A percentile compares a stretch with the other conserved stretches of the same genome.
phyloP scores from a whole-genome alignment of 768 basidiomycete genomes.

The Phlebiopsis flavidoalba region DNA sequence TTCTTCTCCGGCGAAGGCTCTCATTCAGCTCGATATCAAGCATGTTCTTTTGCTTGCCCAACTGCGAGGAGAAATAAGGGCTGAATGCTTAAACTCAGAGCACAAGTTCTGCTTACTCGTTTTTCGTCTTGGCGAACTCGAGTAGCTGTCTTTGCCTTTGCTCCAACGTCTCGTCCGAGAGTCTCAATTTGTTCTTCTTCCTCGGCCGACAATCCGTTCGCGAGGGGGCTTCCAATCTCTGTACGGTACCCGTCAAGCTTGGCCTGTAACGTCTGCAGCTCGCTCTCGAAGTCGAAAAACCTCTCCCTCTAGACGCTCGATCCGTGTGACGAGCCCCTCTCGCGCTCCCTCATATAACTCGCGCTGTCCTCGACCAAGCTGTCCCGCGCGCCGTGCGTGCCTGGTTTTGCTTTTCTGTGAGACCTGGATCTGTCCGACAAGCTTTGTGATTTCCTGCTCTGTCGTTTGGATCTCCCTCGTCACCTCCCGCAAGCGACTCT shows the following conservation, averaged over 20 bases:
- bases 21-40: constrained; percentile 94
- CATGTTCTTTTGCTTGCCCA: constrained; percentile 63
- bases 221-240: constrained; percentile 74
- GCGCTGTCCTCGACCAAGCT: constrained; percentile 58
- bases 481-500: constrained; percentile 63
- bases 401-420: constrained; percentile 66
- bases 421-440: constrained; percentile 70
- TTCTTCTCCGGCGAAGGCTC: constrained; percentile 70
- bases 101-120: constrained; percentile 50
- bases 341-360: constrained; percentile 60
- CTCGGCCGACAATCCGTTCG: constrained; percentile 63
- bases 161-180: constrained; percentile 75
- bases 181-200: constrained; percentile 64
- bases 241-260: constrained; percentile 59
- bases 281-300: constrained; percentile 68
- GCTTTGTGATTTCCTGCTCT: constrained; percentile 83
- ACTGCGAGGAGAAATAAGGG: not conserved
- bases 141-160: constrained; percentile 63
- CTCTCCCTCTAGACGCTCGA: constrained; percentile 60
- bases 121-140: constrained; percentile 60
- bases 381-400: constrained; percentile 64
- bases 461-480: constrained; percentile 61
- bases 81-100: not conserved
- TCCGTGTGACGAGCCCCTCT: constrained; percentile 56
- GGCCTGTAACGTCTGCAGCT: constrained; percentile 55